Evolutionary conservation across 2,329 filamentous ascomycete genomes (phyloP), one percentile per base, ranked within the genome.

Genomic region (Monosporascus sp.): DNA sequence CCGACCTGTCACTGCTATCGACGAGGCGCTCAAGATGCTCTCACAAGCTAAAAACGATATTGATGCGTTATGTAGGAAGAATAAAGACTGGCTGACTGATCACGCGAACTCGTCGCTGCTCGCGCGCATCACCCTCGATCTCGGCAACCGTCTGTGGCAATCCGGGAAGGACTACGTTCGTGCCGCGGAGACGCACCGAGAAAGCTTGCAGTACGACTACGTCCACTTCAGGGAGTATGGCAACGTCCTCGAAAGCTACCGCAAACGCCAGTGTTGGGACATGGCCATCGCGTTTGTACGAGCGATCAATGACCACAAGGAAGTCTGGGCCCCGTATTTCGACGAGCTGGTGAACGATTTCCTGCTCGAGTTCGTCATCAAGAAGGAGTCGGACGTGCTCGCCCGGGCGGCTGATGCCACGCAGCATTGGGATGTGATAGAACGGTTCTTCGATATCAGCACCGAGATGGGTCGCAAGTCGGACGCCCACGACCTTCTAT

Each of bases 301-400:
- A 26, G 61, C 58, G 2, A 43, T 67, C 47, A 66, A 66, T 37
- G 17, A 48, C 1, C 59, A 45, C 3, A 58, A 57, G n/a, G 47
- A 58, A 5, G 53, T 54, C 0, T 67, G 65, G 66, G 57, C 56
- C 7, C 59, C 60, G 5, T 67, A 60, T 36, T 64, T 66, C 31
- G 66, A 68, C 48, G 66, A 68, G 47, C 58, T 68, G 2, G 61
- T 66, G 34, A 61, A 66, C 41, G 57, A 64, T 17, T 66, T 68
- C 54, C 56, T 68, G 7, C 26, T 57, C n/a, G 37, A 56, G 43
- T 46, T 26, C 36, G 24, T 64, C 4, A 47, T 59, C 22, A 57
- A 55, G 8, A 52, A 58, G 2, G 57, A 61, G 5, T 50, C 56
- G 1, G 58, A 66, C 47, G 57, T 62, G 22, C 57, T 68, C 8